These are phyloP conservation scores for Botrytis elliptica DNA, from an alignment of 2,329 filamentous ascomycete species.

Conservation along the genomic window DNA sequence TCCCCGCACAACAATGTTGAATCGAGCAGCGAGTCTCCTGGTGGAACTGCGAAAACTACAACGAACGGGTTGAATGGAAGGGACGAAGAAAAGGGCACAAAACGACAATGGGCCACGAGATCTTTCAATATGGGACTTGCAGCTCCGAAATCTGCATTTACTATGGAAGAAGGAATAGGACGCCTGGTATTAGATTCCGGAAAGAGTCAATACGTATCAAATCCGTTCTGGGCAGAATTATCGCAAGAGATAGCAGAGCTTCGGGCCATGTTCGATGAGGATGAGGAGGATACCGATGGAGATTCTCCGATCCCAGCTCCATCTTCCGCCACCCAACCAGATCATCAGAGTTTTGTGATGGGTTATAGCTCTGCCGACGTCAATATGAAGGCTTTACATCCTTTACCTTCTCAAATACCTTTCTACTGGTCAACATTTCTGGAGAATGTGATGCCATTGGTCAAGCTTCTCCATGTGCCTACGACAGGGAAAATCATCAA, in stretches of 20 bases:
- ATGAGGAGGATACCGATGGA: conserved; percentile 34
- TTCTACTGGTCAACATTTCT: conserved; percentile 70
- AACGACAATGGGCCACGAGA: conserved; percentile 32
- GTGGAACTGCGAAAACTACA: conserved; percentile 24
- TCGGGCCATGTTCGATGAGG: conserved; percentile 36
- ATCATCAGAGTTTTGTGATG: conserved; percentile 70
- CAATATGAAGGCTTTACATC: conserved; percentile 63
- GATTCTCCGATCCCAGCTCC: conserved; percentile 37
- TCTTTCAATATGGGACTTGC: conserved; percentile 31
- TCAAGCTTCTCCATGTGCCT: conserved; percentile 70
- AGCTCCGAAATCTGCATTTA: conserved; percentile 31
- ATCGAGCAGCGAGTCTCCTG: conserved; percentile 10
- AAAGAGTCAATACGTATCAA: conserved; percentile 71
- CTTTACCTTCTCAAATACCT: conserved; percentile 61
- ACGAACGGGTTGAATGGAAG: conserved; percentile 30
- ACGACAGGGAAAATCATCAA: conserved; percentile 61
- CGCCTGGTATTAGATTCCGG: conserved; percentile 68
- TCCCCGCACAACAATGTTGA: conserved; percentile 27
- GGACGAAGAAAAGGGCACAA: conserved; percentile 34
- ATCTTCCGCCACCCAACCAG: conserved; percentile 57
- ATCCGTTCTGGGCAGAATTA: conserved; percentile 71
- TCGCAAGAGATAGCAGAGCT: conserved; percentile 51
- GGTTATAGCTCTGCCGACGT: conserved; percentile 71
- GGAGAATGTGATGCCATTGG: conserved; percentile 70
- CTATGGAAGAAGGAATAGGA: conserved; percentile 52